Evolutionary conservation across 208 protist genomes (phyloP).

Genomic region (Leptomonas seymouri): DNA sequence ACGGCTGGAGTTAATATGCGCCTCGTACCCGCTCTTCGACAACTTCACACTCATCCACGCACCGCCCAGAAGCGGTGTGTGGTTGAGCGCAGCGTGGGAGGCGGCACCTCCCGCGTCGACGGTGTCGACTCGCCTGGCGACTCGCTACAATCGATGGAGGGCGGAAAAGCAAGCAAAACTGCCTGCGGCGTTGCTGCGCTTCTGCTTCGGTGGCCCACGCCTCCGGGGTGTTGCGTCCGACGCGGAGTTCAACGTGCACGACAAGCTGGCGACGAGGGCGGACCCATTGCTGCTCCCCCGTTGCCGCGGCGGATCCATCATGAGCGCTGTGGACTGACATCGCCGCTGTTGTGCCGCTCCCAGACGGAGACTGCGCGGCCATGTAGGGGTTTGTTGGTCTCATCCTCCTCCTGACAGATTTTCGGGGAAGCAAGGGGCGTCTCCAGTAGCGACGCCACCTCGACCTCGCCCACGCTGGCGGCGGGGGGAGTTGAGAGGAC

Average conservation of each 20-base stretch:
- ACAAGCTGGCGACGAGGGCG: not conserved
- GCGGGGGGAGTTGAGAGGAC: not conserved
- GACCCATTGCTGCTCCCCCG: not conserved
- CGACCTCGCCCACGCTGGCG: constrained; percentile 12
- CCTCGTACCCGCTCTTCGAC: not conserved
- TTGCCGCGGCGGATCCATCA: not conserved
- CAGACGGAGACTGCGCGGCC: constrained; percentile 3
- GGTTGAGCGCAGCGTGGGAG: constrained; percentile 2
- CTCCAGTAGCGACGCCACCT: constrained; percentile 24
- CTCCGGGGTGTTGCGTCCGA: not conserved
- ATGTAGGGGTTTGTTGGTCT: not conserved
- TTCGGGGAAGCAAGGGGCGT: constrained; percentile 9
- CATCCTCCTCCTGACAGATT: not conserved
- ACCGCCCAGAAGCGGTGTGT: constrained; percentile 25
- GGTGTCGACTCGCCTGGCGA: not conserved
- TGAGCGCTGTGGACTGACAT: constrained; percentile 1
- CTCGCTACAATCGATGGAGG: not conserved
- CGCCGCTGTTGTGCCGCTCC: not conserved
- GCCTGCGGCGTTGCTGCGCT: constrained; percentile 1
- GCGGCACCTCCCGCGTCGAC: not conserved
- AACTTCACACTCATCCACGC: constrained; percentile 15
- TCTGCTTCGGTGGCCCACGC: not conserved
- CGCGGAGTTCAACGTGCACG: not conserved
- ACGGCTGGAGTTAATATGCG: constrained; percentile 8
- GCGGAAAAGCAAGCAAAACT: constrained; percentile 4